Evolutionary conservation across 164 flowering plant genomes (phyloP).

Genomic region (Chloranthus sessilifolius): DNA sequence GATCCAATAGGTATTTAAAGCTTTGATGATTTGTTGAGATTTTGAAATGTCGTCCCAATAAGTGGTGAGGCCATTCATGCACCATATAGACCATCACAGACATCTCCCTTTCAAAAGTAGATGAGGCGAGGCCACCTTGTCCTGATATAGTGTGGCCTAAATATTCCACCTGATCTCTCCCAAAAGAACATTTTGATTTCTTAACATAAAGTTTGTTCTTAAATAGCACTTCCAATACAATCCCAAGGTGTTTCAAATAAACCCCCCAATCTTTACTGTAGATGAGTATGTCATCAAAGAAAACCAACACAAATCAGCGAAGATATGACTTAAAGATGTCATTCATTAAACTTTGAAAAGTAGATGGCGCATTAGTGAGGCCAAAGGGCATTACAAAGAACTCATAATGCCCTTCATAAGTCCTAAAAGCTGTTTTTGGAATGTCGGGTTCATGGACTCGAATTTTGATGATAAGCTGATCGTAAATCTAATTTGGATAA

Average conservation of each 20-base stretch:
- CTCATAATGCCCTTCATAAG: constrained; percentile 8
- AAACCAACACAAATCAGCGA: constrained; percentile 4
- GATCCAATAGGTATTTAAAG: constrained; percentile 1
- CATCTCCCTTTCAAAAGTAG: constrained; percentile 7
- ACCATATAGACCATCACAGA: neutral
- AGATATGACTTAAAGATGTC: neutral
- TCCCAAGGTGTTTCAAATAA: neutral
- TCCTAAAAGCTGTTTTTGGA: constrained; percentile 11
- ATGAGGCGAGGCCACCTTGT: neutral
- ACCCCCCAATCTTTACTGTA: neutral
- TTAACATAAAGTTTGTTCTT: neutral
- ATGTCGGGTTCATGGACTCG: neutral
- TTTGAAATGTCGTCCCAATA: constrained; percentile 4
- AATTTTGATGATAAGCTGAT: constrained; percentile 15
- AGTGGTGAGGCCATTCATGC: neutral
- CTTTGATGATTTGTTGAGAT: constrained; percentile 5
- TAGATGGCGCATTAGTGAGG: constrained; percentile 5
- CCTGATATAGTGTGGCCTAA: constrained; percentile 5
- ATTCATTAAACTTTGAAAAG: constrained; percentile 12
- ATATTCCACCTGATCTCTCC: neutral
- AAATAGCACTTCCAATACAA: neutral
- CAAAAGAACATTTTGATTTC: neutral
- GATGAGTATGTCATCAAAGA: constrained; percentile 17
- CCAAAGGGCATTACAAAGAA: constrained; percentile 8
- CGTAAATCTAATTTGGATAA: constrained; percentile 16